Percentiles rank a stretch among this genome's conserved stretches.
phyloP scores from a whole-genome alignment of 2,329 filamentous ascomycete species.

The Capronia coronata region DNA sequence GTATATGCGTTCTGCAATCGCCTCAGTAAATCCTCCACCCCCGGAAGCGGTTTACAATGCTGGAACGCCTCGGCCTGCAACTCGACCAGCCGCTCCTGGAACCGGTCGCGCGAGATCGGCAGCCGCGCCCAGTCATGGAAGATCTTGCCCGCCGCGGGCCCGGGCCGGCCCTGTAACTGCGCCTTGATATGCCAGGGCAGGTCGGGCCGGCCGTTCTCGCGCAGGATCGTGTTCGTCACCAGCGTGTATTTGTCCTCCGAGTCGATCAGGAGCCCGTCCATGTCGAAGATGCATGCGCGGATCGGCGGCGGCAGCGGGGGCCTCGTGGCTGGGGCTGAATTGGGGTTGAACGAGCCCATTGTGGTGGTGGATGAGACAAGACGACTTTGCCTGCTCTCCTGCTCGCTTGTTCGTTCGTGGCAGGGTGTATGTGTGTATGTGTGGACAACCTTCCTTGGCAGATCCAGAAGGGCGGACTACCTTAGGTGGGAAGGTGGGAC shows the following conservation, averaged over 20 bases:
- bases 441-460: no score
- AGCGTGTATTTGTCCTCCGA: conserved; percentile 84
- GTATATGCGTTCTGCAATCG: conserved; percentile 40
- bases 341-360: no score
- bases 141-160: conserved; percentile 53
- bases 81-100: conserved; percentile 51
- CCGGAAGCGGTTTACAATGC: conserved; percentile 66
- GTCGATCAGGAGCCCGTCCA: conserved; percentile 94
- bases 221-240: conserved; percentile 75
- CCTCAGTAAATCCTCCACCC: conserved; percentile 62
- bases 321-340: no score
- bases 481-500: no score
- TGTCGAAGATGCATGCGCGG: conserved; percentile 92
- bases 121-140: conserved; percentile 79
- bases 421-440: no score
- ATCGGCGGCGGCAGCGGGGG: no score
- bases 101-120: conserved; percentile 66
- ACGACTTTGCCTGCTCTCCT: no score
- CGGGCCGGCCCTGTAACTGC: conserved; percentile 65
- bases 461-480: no score
- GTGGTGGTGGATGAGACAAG: no score
- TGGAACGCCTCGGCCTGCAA: conserved; percentile 71
- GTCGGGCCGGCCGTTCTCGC: conserved; percentile 62
- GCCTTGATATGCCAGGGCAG: conserved; percentile 96
- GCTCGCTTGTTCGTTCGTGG: no score